Base-by-base conservation (phyloP, 768 basidiomycete genomes). In the Scleroderma bovista region DNA sequence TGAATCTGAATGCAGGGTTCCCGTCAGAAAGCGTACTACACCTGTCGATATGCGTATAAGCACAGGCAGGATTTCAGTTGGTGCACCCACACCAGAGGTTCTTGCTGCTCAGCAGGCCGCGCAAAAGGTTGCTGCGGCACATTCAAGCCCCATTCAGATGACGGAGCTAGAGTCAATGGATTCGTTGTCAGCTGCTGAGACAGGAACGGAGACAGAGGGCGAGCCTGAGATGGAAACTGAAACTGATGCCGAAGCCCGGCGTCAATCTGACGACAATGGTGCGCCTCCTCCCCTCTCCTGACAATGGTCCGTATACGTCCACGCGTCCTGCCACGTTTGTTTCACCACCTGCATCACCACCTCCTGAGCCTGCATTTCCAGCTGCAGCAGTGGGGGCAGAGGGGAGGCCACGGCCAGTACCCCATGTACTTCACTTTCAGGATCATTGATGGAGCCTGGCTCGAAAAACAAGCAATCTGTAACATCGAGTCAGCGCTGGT, bases 401-500 rank as follows among this genome's bases (percentile, higher is more conserved):
- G 36, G 65, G 58, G 56, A 62, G 56, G 91, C 44, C 84, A 79
- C 50, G 86, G 87, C 44, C 84, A 88, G 65, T 98, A 98, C 68
- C 96, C 96, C 6, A 81, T 88, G 60, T 98, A 94, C 77, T 92
- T 84, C 74, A 98, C 96, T 45, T 72, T 98, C 15, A 86, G 95
- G 49, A 81, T 85, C 46, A 72, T 75, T 52, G 77, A 81, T 37
- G 83, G 79, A 12, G 66, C 69, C 15, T 99, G 96, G 96, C 79
- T 75, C 44, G 96, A 99, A 76, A 91, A 98, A 66, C 83, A 92
- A 65, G 86, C 93, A 15, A 95, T 99, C 66, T 88, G 96, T 66
- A 96, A 98, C 72, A 93, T 96, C 52, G 96, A 99, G 66, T 96
- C 96, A 20, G 96, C 96, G 20, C 77, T 98, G 37, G 96, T 96